Base-by-base conservation (phyloP, 306 rosid species). In the Cercis canadensis region DNA sequence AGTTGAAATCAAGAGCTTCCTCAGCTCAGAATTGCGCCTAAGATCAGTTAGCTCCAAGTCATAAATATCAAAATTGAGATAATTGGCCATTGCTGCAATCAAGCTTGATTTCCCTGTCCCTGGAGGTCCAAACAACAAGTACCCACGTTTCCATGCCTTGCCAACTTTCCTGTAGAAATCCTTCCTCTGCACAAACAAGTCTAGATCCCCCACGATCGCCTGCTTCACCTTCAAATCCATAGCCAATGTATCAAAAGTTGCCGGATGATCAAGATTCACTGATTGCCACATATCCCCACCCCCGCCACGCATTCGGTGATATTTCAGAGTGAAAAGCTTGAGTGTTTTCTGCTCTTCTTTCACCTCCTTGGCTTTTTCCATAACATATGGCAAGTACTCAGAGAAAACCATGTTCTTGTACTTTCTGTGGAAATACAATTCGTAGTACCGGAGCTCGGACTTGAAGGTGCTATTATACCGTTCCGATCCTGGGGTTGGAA, bases 101-200 rank as follows among this genome's bases (percentile, higher is more conserved):
- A 76, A 71, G 17, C 81, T 81, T 1, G 82, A 81, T 51, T 76
- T 81, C 4, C 85, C 82, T 3, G 82, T 81, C 1, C 79, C 85
- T 0, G 79, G 76, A 18, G 85, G 80, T 0, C 85, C 82, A 41
- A 59, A 77, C 36, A 76, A 60, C 68, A 81, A 56, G 45, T 81
- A 81, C 5, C 82, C 82, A 5, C 77, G 36, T 8, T 81, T 81
- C 82, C 85, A 81, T 10, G 85, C 79, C 69, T 72, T 81, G 4
- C 85, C 82, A n/a, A 81, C 74, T 37, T 33, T 82, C 62, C 61
- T 65, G 12, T 82, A 74, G 6, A 73, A 82, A 4, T 49, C 57
- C 29, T 69, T 82, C 19, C 83, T 76, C 41, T 39, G 50, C 40
- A 50, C 16, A 46, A 82, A 82, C 74, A 66, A 63, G 4, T 63